Evolutionary conservation across 2,329 filamentous ascomycete species (phyloP).

Genomic region (Epichloe gansuensis): DNA sequence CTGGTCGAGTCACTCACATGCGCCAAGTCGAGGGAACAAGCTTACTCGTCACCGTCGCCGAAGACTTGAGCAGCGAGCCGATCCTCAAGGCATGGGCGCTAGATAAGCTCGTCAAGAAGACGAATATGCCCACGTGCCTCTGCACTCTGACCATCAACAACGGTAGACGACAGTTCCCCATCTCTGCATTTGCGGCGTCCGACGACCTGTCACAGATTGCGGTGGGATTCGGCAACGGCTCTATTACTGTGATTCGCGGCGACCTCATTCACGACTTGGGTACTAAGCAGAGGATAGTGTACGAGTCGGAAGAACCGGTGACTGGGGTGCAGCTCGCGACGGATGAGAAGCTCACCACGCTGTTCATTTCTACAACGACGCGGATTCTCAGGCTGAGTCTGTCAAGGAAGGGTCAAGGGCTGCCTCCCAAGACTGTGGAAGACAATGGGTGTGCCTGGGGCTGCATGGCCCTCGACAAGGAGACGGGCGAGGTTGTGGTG

Average conservation of each 20-base stretch:
- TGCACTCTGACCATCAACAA: constrained; percentile 81
- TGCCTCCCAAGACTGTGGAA: constrained; percentile 78
- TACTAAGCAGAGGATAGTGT: constrained; percentile 84
- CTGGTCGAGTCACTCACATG: constrained; percentile 75
- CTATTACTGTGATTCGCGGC: constrained; percentile 84
- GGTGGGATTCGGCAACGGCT: constrained; percentile 89
- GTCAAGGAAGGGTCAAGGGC: constrained; percentile 77
- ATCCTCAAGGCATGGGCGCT: constrained; percentile 95
- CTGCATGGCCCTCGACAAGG: constrained; percentile 80
- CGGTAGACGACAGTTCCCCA: constrained; percentile 83
- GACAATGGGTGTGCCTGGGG: constrained; percentile 85
- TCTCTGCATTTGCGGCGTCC: constrained; percentile 79
- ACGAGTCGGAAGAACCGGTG: constrained; percentile 92
- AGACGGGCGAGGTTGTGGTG: constrained; percentile 77
- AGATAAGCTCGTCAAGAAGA: constrained; percentile 90
- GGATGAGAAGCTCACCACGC: constrained; percentile 52
- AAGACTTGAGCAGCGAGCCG: constrained; percentile 80
- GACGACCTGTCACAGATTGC: constrained; percentile 87
- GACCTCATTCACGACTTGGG: constrained; percentile 93
- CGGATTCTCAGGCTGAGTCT: constrained; percentile 79
- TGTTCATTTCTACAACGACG: constrained; percentile 87
- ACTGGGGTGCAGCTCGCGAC: constrained; percentile 73
- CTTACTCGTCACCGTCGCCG: constrained; percentile 72
- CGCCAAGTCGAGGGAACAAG: constrained; percentile 82
- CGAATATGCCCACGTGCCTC: constrained; percentile 74